A percentile compares a stretch with the other conserved stretches of the same genome.
phyloP scores from a whole-genome alignment of 2,329 filamentous ascomycete species.

The Xylariales sp. region DNA sequence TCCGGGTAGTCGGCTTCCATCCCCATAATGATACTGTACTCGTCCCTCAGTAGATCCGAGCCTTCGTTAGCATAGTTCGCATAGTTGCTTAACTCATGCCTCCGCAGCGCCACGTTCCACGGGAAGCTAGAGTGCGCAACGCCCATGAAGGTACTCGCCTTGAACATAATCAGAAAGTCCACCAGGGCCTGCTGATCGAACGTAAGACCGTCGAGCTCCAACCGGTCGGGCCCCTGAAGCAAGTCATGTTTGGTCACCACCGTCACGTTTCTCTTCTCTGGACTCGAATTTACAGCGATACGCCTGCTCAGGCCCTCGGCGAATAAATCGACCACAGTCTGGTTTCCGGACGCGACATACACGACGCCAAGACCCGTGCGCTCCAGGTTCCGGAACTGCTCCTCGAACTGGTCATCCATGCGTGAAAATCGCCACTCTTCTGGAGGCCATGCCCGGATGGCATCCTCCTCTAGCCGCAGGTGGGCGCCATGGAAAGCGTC shows the following conservation, averaged over 20 bases:
- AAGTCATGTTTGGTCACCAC: constrained; percentile 29
- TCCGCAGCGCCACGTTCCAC: constrained; percentile 28
- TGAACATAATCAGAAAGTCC: constrained; percentile 29
- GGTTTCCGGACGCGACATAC: constrained; percentile 27
- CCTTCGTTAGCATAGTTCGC: constrained; percentile 21
- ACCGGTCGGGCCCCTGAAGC: constrained; percentile 15
- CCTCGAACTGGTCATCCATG: constrained; percentile 26
- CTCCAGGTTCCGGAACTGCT: constrained; percentile 22
- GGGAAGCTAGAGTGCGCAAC: constrained; percentile 29
- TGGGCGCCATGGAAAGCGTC: constrained; percentile 27
- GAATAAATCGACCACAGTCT: constrained; percentile 23
- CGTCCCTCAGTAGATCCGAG: constrained; percentile 25
- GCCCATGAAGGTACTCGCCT: constrained; percentile 28
- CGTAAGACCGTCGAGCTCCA: constrained; percentile 18
- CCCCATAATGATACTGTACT: constrained; percentile 29
- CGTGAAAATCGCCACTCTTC: constrained; percentile 26
- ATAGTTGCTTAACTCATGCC: constrained; percentile 28
- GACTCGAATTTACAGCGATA: constrained; percentile 1
- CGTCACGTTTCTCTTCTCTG: constrained; percentile 13
- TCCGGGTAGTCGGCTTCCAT: constrained; percentile 25
- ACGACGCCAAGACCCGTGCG: constrained; percentile 20
- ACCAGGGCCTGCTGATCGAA: constrained; percentile 30
- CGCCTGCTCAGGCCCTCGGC: constrained; percentile 12
- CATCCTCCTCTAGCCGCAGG: constrained; percentile 27
- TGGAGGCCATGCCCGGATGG: constrained; percentile 25